Conservation (phyloP, 768 basidiomycete species). For the Hygrocybe coccinea region DNA sequence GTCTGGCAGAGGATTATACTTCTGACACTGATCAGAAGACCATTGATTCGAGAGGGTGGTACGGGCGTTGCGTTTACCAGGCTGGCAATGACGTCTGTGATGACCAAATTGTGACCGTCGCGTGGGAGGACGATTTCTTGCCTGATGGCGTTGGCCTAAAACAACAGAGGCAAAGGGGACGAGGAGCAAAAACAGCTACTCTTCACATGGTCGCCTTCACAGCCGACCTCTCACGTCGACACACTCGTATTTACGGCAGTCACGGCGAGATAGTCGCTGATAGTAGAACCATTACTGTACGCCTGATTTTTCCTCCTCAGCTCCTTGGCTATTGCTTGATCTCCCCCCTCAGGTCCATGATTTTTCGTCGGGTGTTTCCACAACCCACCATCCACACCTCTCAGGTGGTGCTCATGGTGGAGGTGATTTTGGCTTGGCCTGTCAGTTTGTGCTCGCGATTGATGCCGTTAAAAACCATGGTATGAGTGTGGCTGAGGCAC, state of each 20-base stretch:
- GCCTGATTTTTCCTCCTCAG: background rate
- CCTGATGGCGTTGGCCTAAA: background rate
- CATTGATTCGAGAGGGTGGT: conserved; percentile 1
- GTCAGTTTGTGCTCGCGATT: conserved; percentile 3
- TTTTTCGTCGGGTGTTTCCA: background rate
- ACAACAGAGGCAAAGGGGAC: background rate
- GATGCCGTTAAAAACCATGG: conserved; percentile 4
- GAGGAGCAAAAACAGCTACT: conserved; percentile 2
- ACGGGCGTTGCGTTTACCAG: background rate
- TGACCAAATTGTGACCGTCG: background rate
- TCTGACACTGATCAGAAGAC: background rate
- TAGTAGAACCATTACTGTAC: background rate
- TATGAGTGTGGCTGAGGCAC: conserved; percentile 2
- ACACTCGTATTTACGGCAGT: conserved; percentile 1
- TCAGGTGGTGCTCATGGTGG: background rate
- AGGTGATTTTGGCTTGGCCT: background rate
- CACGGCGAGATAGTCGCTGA: conserved; percentile 3
- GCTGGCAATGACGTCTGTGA: conserved; percentile 1
- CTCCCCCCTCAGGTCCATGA: background rate
- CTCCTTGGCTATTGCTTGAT: background rate
- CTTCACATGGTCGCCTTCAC: conserved; percentile 4
- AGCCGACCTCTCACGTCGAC: conserved; percentile 1
- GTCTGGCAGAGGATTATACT: background rate
- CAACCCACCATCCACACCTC: background rate
- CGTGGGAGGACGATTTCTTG: conserved; percentile 2